Evolutionary conservation across 768 basidiomycete genomes (phyloP), one percentile per base, ranked within the genome.

Genomic region (Exidia glandulosa): DNA sequence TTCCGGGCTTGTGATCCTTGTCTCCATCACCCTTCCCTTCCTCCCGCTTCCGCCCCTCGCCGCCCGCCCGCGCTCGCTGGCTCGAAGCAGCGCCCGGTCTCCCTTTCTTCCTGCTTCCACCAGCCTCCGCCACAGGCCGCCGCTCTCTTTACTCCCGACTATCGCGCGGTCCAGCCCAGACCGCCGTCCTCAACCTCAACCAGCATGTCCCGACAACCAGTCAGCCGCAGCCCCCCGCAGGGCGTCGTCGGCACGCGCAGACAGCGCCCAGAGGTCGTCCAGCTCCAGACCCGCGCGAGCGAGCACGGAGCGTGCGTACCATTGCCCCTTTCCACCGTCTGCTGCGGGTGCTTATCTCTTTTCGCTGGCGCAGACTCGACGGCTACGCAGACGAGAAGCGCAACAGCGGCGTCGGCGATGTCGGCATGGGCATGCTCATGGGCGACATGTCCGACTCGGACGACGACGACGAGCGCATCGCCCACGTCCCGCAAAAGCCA

Each of bases 381-480:
- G 41, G 41, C 41, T 45, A 71, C 45, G 71, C 69, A 61, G 69
- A 69, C 55, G 63, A 67, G 55, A 76, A 75, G 62, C 77, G 82
- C 57, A 75, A 77, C 62, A 81, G 80, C 48, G 83, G 81, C 57
- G 73, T 82, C 45, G 81, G 77, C 57, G 80, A 77, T 29, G 69
- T 83, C 19, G 79, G 82, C 3, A 73, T 78, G 69, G 79, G 77
- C 57, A 70, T 77, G 57, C 73, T 80, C 73, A 73, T 75, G 64
- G 74, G 69, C 32, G 68, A 68, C 65, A 71, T 76, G 72, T 76
- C 75, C 60, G 74, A 75, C 59, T 74, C 77, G 60, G 75, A 76
- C 33, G 75, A 78, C 57, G 77, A 78, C 61, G 75, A 76, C 66
- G 68, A 74, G 57, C 69, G 70, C 58, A 61, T 34, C 57, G 30